phyloP scores from a whole-genome alignment of 2,329 filamentous ascomycete species.

The Hortaea werneckii region DNA sequence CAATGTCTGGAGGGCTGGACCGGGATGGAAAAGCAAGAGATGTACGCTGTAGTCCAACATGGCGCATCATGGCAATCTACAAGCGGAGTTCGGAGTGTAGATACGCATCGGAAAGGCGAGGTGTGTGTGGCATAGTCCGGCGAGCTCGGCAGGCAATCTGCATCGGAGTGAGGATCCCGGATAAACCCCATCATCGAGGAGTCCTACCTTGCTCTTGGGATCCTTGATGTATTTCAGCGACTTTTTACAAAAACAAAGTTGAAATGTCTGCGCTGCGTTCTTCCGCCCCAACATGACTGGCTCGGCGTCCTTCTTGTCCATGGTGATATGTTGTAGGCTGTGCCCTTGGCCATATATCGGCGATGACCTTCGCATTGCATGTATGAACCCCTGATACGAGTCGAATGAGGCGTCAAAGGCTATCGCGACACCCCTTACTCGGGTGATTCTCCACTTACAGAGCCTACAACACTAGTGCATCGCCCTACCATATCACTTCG shows the following conservation, averaged over 20 bases:
- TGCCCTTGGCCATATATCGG: too few relatives aligned
- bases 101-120: slow-evolving; percentile 20
- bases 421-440: too few relatives aligned
- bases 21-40: slow-evolving; percentile 3
- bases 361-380: too few relatives aligned
- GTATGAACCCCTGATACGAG: too few relatives aligned
- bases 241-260: neutral
- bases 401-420: too few relatives aligned
- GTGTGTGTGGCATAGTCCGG: slow-evolving; percentile 11
- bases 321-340: too few relatives aligned
- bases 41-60: slow-evolving; percentile 5
- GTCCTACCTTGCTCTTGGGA: slow-evolving; percentile 32
- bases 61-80: slow-evolving; percentile 2
- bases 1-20: neutral
- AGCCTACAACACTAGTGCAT: too few relatives aligned
- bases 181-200: slow-evolving; percentile 31
- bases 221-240: slow-evolving; percentile 6
- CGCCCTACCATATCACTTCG: too few relatives aligned
- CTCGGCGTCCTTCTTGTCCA: too few relatives aligned
- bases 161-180: slow-evolving; percentile 16
- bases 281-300: too few relatives aligned
- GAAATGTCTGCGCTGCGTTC: neutral
- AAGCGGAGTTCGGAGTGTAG: slow-evolving; percentile 7
- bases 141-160: slow-evolving; percentile 11
- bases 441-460: too few relatives aligned